Evolutionary conservation across 2,329 filamentous ascomycete genomes (phyloP), one percentile per base, ranked within the genome.

Genomic region (Cladobotryum mycophilum): DNA sequence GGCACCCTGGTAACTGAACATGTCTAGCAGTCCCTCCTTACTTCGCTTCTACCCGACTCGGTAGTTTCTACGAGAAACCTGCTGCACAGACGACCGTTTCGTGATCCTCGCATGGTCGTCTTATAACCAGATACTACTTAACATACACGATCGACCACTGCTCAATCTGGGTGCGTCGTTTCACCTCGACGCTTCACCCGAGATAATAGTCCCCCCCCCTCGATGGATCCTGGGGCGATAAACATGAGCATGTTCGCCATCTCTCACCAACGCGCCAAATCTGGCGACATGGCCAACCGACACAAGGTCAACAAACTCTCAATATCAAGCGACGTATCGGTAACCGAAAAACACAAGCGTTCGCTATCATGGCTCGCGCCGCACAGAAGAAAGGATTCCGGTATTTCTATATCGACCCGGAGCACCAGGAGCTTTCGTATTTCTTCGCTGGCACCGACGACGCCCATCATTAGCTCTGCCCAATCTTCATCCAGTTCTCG

Each of bases 401-500:
- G 42, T 9, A 45, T 43, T 15, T 51, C 51, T 8, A 43, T 45
- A 12, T 45, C 47, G 41, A 47, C 47, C 11, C 43, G 51, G 34
- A 53, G 46, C 12, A 37, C 30, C 20, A 53, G 44, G 40, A 53
- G 51, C 14, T 22, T 49, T 40, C 51, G 51, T 25, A 47, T 47
- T 14, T 22, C 47, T 11, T 47, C 51, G 20, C 45, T 42, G 15
- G 25, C 48, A 7, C 38, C 47, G 13, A 35, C 43, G 12, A 14
- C 44, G 22, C 38, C 47, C 33, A 42, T 43, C 6, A 68, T 43
- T 11, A 68, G 64, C 12, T 64, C 67, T 41, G 63, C 67, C 52
- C 72, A 72, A 15, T 71, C 74, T 20, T 66, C 57, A 1, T 47
- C 66, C 42, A 73, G 68, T 55, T 77, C 75, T 61, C 70, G 76